phyloP scores from a whole-genome alignment of 1,284 basidiomycete species.

The Anthracocystis panici-leucophaei region DNA sequence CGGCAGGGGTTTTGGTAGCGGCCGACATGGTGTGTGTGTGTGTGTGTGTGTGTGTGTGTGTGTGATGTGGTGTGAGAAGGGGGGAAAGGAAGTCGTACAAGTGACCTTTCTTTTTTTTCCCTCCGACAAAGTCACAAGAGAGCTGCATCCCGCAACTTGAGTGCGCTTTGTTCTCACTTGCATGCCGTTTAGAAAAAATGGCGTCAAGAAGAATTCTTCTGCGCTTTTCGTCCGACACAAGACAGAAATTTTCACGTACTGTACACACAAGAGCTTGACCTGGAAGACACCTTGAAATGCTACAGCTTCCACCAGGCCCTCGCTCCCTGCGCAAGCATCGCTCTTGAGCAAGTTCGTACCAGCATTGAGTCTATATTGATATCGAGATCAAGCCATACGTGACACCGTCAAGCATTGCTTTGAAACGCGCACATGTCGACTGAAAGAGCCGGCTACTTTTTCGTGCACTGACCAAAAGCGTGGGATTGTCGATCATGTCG shows the following conservation, averaged over 20 bases:
- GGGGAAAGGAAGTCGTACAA: conserved; percentile 1
- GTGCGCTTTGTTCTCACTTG: conserved; percentile 11
- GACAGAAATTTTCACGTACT: not conserved
- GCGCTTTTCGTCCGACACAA: conserved; percentile 34
- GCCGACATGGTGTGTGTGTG: conserved; percentile 29
- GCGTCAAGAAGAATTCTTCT: conserved; percentile 19
- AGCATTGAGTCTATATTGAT: too few relatives aligned
- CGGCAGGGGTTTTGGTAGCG: conserved; percentile 20
- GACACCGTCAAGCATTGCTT: not conserved
- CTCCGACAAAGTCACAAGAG: conserved; percentile 20
- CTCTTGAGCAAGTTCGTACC: too few relatives aligned
- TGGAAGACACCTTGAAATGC: too few relatives aligned
- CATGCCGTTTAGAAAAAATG: conserved; percentile 1
- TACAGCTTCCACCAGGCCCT: too few relatives aligned
- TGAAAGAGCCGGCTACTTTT: not conserved
- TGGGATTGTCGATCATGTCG: conserved; percentile 6
- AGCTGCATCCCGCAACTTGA: conserved; percentile 1
- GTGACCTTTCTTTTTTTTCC: not conserved
- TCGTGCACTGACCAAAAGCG: not conserved
- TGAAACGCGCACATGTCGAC: too few relatives aligned
- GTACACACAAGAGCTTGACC: not conserved
- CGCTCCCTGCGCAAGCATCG: too few relatives aligned
- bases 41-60: not conserved
- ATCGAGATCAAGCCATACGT: too few relatives aligned
- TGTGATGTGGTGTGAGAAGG: conserved; percentile 8